These are phyloP conservation scores for Albugo candida DNA, from an alignment of 352 stramenopile genomes.

Conservation along the genomic window DNA sequence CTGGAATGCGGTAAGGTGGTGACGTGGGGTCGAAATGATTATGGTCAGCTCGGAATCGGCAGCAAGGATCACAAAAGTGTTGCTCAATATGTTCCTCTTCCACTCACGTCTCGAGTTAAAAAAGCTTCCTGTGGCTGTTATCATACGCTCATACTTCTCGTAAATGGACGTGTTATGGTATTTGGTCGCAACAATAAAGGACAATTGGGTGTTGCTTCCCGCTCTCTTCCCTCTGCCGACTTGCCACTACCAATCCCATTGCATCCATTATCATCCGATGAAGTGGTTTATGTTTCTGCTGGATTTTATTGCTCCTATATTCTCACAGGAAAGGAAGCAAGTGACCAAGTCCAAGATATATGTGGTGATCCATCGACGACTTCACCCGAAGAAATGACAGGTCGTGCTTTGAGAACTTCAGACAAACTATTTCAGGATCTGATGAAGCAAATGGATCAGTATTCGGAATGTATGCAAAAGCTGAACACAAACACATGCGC, in stretches of 20 bases:
- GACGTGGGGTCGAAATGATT: conserved; percentile 75
- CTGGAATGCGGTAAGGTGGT: conserved; percentile 70
- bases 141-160: conserved; percentile 56
- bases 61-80: conserved; percentile 78
- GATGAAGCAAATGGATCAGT: conserved; percentile 74
- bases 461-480: conserved; percentile 11
- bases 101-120: conserved; percentile 60
- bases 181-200: conserved; percentile 81
- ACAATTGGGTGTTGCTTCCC: conserved; percentile 49
- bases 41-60: conserved; percentile 69
- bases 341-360: conserved; percentile 12
- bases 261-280: conserved; percentile 55
- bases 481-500: conserved; percentile 2
- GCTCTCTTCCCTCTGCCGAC: conserved; percentile 62
- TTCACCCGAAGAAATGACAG: conserved; percentile 23
- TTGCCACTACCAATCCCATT: conserved; percentile 55
- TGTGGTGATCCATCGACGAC: conserved; percentile 27
- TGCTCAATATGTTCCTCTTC: conserved; percentile 54
- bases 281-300: conserved; percentile 60
- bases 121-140: conserved; percentile 69
- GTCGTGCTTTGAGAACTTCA: conserved; percentile 21
- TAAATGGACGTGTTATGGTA: conserved; percentile 65
- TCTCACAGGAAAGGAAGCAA: conserved; percentile 27
- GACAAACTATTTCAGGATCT: conserved; percentile 66
- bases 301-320: conserved; percentile 82